Conservation (phyloP, 2,329 filamentous ascomycete species). For the Dryadomyces quercivorus region DNA sequence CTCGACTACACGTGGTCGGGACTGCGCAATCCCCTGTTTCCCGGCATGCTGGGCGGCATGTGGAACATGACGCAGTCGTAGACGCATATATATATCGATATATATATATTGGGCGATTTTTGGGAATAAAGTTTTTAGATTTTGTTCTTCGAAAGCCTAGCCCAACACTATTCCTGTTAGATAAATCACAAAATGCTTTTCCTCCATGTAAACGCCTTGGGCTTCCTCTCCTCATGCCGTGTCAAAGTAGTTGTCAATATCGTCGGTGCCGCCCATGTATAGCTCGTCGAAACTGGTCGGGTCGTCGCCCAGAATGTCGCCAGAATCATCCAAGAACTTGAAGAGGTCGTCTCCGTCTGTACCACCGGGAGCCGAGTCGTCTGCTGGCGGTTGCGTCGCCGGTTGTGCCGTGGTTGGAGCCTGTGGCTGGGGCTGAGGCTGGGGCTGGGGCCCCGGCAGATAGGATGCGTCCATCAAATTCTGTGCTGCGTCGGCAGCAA, state of each 20-base stretch:
- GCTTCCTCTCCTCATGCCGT: not conserved
- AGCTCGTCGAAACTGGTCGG: slow-evolving; percentile 36
- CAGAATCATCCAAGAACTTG: slow-evolving; percentile 29
- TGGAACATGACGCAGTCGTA: slow-evolving; percentile 19
- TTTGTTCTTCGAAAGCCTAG: too few relatives aligned
- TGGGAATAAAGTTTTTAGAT: too few relatives aligned
- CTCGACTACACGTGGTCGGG: slow-evolving; percentile 23
- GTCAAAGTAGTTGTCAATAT: slow-evolving; percentile 13
- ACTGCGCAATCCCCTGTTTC: slow-evolving; percentile 25
- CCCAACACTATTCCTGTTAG: too few relatives aligned
- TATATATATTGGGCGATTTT: too few relatives aligned
- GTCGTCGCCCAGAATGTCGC: slow-evolving; percentile 22
- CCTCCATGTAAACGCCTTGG: not conserved
- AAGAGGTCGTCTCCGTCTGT: slow-evolving; percentile 32
- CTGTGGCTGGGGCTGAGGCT: not conserved
- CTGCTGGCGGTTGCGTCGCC: slow-evolving; percentile 4
- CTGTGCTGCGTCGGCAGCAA: slow-evolving; percentile 21
- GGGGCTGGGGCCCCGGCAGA: not conserved
- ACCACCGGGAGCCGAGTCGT: slow-evolving; percentile 7
- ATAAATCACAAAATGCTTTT: not conserved
- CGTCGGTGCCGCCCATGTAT: slow-evolving; percentile 35
- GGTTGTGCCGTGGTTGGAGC: not conserved
- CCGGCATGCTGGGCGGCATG: slow-evolving; percentile 24
- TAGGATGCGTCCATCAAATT: slow-evolving; percentile 12
- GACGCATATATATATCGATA: too few relatives aligned